Conservation (phyloP, 352 stramenopile genomes). For the Pythium periplocum region DNA sequence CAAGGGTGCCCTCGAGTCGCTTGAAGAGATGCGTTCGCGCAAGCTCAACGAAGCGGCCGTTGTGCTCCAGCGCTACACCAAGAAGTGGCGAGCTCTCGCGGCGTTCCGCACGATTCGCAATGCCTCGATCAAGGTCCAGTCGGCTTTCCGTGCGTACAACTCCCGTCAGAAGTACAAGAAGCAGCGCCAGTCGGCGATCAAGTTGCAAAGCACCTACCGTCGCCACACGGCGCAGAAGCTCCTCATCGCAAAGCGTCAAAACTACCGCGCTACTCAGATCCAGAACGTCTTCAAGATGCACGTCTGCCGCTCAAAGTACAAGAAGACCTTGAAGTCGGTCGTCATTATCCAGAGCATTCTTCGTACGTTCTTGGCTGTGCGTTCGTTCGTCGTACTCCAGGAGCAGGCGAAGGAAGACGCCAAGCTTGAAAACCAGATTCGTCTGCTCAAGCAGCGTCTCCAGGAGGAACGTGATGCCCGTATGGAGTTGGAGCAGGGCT, state of each 20-base stretch:
- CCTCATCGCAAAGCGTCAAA: constrained; percentile 48
- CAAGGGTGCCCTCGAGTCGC: constrained; percentile 86
- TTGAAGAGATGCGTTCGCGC: constrained; percentile 83
- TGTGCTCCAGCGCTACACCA: constrained; percentile 73
- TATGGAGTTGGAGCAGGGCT: constrained; percentile 75
- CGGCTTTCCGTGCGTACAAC: constrained; percentile 42
- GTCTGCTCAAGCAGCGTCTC: constrained; percentile 88
- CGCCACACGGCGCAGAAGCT: constrained; percentile 55
- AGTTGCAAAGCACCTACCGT: constrained; percentile 63
- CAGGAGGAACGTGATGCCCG: constrained; percentile 86
- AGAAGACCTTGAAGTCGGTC: constrained; percentile 62
- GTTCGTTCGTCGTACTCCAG: constrained; percentile 65
- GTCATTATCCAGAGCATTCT: constrained; percentile 77
- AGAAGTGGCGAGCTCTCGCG: constrained; percentile 74
- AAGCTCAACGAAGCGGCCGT: constrained; percentile 78
- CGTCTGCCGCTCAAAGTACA: constrained; percentile 54
- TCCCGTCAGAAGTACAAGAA: constrained; percentile 48
- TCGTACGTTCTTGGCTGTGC: constrained; percentile 75
- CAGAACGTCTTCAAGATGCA: constrained; percentile 85
- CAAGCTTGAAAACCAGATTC: constrained; percentile 96
- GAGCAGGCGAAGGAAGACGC: constrained; percentile 91
- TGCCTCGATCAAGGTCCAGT: constrained; percentile 55
- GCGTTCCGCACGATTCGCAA: constrained; percentile 54
- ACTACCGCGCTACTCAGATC: constrained; percentile 75
- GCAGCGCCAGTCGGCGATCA: constrained; percentile 51